phyloP scores from a whole-genome alignment of 768 basidiomycete species.

The Hygrocybe punicea region DNA sequence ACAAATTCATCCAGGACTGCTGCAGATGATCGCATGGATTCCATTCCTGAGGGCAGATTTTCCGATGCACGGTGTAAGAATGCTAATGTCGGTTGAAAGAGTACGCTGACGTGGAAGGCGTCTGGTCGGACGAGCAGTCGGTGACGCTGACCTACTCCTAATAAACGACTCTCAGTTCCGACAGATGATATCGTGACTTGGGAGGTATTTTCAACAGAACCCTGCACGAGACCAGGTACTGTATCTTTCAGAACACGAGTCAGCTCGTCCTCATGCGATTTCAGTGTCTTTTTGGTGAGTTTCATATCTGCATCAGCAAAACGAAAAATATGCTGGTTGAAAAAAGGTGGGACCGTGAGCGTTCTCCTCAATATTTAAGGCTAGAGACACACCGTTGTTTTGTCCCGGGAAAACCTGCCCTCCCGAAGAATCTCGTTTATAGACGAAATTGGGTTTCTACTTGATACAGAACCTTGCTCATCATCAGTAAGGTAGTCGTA shows the following conservation, averaged over 20 bases:
- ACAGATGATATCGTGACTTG: slow-evolving; percentile 59
- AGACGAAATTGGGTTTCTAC: slow-evolving; percentile 85
- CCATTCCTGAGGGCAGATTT: slow-evolving; percentile 68
- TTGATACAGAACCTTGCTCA: slow-evolving; percentile 70
- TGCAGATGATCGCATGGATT: slow-evolving; percentile 62
- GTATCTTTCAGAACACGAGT: slow-evolving; percentile 80
- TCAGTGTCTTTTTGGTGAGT: slow-evolving; percentile 60
- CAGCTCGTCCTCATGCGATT: slow-evolving; percentile 79
- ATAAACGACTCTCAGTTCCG: slow-evolving; percentile 69
- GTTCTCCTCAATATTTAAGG: not conserved
- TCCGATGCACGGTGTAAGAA: slow-evolving; percentile 75
- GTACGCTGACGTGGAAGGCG: slow-evolving; percentile 88
- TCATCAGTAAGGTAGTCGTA: slow-evolving; percentile 92
- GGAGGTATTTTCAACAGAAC: slow-evolving; percentile 56
- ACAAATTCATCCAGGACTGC: slow-evolving; percentile 90
- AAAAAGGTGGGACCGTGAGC: not conserved
- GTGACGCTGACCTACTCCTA: slow-evolving; percentile 76
- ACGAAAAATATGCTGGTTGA: slow-evolving; percentile 73
- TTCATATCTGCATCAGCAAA: slow-evolving; percentile 89
- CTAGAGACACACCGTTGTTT: slow-evolving; percentile 55
- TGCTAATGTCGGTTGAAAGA: slow-evolving; percentile 91
- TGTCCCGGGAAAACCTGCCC: slow-evolving; percentile 75
- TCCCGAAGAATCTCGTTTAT: slow-evolving; percentile 92
- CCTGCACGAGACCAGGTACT: slow-evolving; percentile 89
- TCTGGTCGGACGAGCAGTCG: slow-evolving; percentile 83